phyloP scores from a whole-genome alignment of 2,329 filamentous ascomycete genomes.

The Fusarium sp. region DNA sequence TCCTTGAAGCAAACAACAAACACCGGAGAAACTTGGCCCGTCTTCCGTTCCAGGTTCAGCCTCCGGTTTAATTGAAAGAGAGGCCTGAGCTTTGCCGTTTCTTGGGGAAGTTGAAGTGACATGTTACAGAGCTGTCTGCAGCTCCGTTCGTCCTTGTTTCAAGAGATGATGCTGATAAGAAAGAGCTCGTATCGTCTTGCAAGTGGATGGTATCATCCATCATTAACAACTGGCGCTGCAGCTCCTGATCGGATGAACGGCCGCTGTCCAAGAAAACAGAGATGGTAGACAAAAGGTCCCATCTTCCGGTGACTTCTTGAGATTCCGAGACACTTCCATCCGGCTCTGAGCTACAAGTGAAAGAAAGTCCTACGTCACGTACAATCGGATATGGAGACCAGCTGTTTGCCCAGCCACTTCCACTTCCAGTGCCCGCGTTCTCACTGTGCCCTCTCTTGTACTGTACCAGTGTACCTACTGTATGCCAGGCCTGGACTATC shows the following conservation, averaged over 20 bases:
- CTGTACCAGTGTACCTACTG: neutral
- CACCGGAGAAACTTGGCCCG: slow-evolving; percentile 34
- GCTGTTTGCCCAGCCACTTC: slow-evolving; percentile 34
- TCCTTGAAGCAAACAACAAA: slow-evolving; percentile 11
- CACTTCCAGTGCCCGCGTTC: slow-evolving; percentile 13
- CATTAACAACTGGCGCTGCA: neutral
- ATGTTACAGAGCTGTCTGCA: slow-evolving; percentile 30
- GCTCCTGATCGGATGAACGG: neutral
- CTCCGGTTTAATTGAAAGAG: neutral
- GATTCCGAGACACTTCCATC: slow-evolving; percentile 17
- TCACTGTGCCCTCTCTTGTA: neutral
- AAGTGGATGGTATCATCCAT: neutral
- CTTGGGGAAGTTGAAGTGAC: slow-evolving; percentile 27
- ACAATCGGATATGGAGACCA: slow-evolving; percentile 12
- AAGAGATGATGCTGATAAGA: slow-evolving; percentile 4
- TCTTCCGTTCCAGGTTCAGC: slow-evolving; percentile 7
- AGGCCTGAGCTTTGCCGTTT: slow-evolving; percentile 24
- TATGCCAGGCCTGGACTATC: neutral
- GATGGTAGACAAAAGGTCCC: slow-evolving; percentile 14
- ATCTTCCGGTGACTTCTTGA: slow-evolving; percentile 4
- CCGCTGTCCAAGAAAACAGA: neutral
- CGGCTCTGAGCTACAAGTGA: slow-evolving; percentile 4
- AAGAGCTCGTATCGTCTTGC: slow-evolving; percentile 8
- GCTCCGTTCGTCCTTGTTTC: slow-evolving; percentile 34
- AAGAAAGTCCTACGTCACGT: slow-evolving; percentile 35